Evolutionary conservation across 2,329 filamentous ascomycete genomes (phyloP).

Genomic region (Colletotrichum sp.): DNA sequence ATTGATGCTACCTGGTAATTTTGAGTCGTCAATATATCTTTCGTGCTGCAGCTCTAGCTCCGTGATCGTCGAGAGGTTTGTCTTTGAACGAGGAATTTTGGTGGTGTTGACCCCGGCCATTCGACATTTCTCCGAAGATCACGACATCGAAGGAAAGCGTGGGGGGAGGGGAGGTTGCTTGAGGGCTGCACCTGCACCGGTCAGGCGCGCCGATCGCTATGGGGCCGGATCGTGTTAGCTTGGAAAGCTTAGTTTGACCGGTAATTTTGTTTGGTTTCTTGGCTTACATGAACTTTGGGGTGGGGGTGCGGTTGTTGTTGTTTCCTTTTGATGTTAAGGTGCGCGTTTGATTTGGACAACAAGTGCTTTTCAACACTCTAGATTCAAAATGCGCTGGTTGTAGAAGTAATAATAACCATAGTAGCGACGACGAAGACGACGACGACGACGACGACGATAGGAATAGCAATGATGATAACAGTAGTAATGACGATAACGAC

Average conservation of each 20-base stretch:
- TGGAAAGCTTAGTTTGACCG: not conserved
- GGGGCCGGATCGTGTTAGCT: not conserved
- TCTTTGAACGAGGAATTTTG: not conserved
- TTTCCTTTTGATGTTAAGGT: not conserved
- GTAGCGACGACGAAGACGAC: no score
- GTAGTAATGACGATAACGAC: no score
- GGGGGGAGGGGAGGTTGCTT: not conserved
- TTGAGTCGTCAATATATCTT: not conserved
- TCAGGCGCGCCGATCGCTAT: not conserved
- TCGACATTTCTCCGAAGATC: slow-evolving; percentile 19
- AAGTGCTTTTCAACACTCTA: no score
- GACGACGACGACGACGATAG: no score
- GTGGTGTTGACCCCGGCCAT: not conserved
- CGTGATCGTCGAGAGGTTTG: not conserved
- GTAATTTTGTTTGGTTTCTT: not conserved
- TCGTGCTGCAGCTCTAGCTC: not conserved
- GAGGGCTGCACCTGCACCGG: not conserved
- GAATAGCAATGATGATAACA: no score
- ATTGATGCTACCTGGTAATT: not conserved
- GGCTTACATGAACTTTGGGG: not conserved
- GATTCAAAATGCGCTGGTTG: no score
- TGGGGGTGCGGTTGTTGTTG: not conserved
- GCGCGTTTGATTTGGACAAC: no score
- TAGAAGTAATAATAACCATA: no score
- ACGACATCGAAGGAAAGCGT: slow-evolving; percentile 13